Percentiles rank a stretch among this genome's conserved stretches.
These are phyloP conservation scores for Lablab purpureus DNA, from an alignment of 306 rosid species.

Conservation along the genomic window DNA sequence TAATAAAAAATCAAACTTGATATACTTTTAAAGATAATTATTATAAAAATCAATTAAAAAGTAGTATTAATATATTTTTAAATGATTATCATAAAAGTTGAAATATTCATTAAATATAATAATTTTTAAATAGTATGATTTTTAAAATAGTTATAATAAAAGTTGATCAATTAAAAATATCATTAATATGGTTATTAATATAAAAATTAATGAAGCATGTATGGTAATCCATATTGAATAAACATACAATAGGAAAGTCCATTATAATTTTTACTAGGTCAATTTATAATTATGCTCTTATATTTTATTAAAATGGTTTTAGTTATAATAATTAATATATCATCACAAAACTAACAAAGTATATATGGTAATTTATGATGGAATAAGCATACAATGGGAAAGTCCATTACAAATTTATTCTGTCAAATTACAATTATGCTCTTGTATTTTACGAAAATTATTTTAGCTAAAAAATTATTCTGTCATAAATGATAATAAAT, in stretches of 20 bases:
- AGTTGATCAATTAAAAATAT: no score
- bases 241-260: neutral
- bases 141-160: neutral
- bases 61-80: no score
- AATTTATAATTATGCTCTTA: neutral
- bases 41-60: no score
- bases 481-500: neutral
- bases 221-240: neutral
- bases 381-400: neutral
- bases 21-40: neutral
- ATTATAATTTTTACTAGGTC: neutral
- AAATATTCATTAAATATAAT: no score
- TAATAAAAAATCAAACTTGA: no score
- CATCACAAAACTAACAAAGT: no score
- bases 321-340: neutral
- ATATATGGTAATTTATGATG: neutral
- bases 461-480: neutral
- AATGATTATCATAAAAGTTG: no score
- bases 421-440: neutral
- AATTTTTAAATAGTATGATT: neutral
- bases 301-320: neutral
- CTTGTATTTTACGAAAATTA: neutral
- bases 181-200: no score
- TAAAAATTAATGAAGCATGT: no score
- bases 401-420: neutral